Evolutionary conservation across 2,329 filamentous ascomycete species (phyloP), one percentile per base, ranked within the genome.

Genomic region (Xylaria sp.): DNA sequence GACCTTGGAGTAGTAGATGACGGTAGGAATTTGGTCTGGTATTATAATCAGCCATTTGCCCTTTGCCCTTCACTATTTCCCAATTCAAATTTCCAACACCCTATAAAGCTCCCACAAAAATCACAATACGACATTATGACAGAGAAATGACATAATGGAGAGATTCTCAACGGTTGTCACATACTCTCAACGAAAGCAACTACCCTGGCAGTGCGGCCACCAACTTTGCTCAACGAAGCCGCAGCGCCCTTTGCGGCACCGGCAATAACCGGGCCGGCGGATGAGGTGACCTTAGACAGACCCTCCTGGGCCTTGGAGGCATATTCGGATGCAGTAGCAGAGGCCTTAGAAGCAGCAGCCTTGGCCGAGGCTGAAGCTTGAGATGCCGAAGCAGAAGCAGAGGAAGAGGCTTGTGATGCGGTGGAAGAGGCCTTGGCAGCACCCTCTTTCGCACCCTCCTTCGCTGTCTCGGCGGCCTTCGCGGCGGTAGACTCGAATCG

Each of bases 1-100:
- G 79, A 98, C 95, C 82, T 90, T 92, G 78, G 91, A 90, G 87
- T 98, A 99, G 89, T 98, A 98, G 80, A 97, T 80, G 73, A 94
- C 91, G 71, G 91, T 90, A 76, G 96, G 96, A 75, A 94, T 89
- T 85, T 96, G 88, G 82, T 90, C 95, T 98, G 62, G 68, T 63
- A 41, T 60, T 39, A 5, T 51, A 23, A 64, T 78, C 58, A 77
- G 73, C 59, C 49, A 55, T 64, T 61, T 41, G 18, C 49, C 55
- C 28, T 64, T 61, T 41, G 18, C 49, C 55, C 28, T 20, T 20
- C 56, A 57, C 3, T 20, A 52, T 48, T 4, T 23, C n/a, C 7
- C 9, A n/a, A 7, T 18, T 59, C 25, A 57, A 51, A 60, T 59
- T 20, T 5, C 6, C 12, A 20, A 20, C 20, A 25, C 20, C 52